These are phyloP conservation scores for Chrysoporthe puriensis DNA, from an alignment of 2,329 filamentous ascomycete genomes.

Conservation along the genomic window DNA sequence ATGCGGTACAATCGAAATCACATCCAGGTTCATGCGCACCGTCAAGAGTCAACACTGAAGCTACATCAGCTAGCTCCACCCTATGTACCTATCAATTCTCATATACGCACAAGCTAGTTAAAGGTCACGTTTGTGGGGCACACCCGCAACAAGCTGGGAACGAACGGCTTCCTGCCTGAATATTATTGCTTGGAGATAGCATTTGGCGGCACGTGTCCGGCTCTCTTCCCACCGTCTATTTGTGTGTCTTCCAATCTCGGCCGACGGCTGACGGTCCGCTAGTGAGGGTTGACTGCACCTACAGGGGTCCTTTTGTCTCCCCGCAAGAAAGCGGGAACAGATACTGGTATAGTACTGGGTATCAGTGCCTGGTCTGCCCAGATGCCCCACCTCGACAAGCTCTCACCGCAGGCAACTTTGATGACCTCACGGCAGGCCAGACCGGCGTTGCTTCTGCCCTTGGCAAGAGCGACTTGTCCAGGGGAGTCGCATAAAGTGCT, in stretches of 20 bases:
- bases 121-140: background rate
- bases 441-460: background rate
- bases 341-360: background rate
- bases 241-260: background rate
- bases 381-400: background rate
- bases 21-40: background rate
- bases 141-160: background rate
- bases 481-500: slow-evolving; percentile 2
- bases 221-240: background rate
- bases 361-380: background rate
- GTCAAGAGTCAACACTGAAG: background rate
- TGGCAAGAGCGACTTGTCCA: background rate
- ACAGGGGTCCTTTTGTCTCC: slow-evolving; percentile 4
- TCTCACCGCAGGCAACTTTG: background rate
- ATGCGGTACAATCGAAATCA: background rate
- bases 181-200: background rate
- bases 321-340: background rate
- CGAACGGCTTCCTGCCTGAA: background rate
- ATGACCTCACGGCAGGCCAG: background rate
- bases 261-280: background rate
- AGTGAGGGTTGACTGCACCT: background rate
- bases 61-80: background rate
- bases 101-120: background rate
- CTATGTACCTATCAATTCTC: background rate
- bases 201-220: background rate